These are phyloP conservation scores for Diversispora epigaea DNA, from an alignment of 192 early-diverging fungal species.

Conservation along the genomic window DNA sequence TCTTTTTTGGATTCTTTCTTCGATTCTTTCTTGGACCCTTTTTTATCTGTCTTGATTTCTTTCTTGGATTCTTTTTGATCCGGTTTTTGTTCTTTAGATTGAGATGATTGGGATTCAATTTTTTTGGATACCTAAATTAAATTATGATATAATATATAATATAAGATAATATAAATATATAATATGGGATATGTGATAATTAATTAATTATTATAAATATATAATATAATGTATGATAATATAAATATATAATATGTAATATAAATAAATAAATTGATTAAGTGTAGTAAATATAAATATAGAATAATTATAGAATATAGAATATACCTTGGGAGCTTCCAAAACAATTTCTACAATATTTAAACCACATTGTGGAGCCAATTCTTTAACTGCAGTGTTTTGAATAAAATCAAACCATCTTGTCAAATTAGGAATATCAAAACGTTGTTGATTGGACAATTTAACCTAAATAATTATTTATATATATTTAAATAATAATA, in stretches of 20 bases:
- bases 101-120: conserved; percentile 26
- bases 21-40: conserved; percentile 58
- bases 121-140: conserved; percentile 31
- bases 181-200: too few species aligned
- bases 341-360: conserved; percentile 53
- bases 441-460: conserved; percentile 57
- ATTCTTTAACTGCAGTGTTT: conserved; percentile 52
- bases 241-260: too few species aligned
- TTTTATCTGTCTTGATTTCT: conserved; percentile 40
- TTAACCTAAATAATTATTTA: conserved; percentile 33
- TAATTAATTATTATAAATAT: too few species aligned
- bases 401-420: conserved; percentile 83
- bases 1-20: conserved; percentile 37
- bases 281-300: neutral
- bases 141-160: conserved; percentile 4
- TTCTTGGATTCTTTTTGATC: conserved; percentile 38
- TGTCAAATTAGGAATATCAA: conserved; percentile 59
- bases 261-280: neutral
- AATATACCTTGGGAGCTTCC: conserved; percentile 45
- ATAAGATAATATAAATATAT: too few species aligned
- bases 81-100: conserved; percentile 34
- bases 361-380: conserved; percentile 49
- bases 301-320: neutral
- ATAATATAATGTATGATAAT: too few species aligned
- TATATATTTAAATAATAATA: neutral